phyloP scores from a whole-genome alignment of 2,329 filamentous ascomycete genomes.

The Beauveria australis region DNA sequence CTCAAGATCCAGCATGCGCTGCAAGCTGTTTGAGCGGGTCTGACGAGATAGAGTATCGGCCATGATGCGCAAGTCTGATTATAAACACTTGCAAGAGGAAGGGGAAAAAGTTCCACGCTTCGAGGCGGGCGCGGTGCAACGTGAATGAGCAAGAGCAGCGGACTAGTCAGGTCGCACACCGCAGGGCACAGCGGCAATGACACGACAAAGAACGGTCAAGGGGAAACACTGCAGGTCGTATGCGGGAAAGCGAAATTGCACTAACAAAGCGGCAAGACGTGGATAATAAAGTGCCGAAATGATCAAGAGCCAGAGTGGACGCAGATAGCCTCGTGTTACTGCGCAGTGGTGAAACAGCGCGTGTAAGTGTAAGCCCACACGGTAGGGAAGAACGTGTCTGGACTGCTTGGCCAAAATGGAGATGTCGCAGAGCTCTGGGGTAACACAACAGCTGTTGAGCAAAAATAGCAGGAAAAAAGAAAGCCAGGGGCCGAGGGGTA shows the following conservation, averaged over 20 bases:
- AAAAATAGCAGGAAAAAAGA: background rate
- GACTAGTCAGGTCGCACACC: background rate
- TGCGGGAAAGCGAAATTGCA: conserved; percentile 8
- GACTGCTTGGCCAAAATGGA: background rate
- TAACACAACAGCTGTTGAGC: background rate
- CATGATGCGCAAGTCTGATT: conserved; percentile 6
- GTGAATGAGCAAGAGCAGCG: conserved; percentile 3
- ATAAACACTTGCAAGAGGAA: background rate
- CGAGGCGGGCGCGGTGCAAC: background rate
- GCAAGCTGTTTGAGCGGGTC: conserved; percentile 39
- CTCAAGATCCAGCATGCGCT: conserved; percentile 53
- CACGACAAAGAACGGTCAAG: conserved; percentile 9
- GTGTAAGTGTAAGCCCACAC: conserved; percentile 1
- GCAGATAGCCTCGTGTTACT: background rate
- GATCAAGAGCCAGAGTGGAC: background rate
- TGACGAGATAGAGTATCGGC: conserved; percentile 5
- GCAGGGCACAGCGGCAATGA: background rate
- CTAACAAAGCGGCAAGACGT: background rate
- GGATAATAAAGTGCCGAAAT: background rate
- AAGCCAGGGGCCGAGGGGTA: background rate
- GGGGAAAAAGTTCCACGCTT: background rate
- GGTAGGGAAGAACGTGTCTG: background rate
- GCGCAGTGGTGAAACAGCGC: background rate
- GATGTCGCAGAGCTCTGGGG: background rate
- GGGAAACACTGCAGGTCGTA: conserved; percentile 9